phyloP scores from a whole-genome alignment of 306 rosid species.

The Vigna angularis region DNA sequence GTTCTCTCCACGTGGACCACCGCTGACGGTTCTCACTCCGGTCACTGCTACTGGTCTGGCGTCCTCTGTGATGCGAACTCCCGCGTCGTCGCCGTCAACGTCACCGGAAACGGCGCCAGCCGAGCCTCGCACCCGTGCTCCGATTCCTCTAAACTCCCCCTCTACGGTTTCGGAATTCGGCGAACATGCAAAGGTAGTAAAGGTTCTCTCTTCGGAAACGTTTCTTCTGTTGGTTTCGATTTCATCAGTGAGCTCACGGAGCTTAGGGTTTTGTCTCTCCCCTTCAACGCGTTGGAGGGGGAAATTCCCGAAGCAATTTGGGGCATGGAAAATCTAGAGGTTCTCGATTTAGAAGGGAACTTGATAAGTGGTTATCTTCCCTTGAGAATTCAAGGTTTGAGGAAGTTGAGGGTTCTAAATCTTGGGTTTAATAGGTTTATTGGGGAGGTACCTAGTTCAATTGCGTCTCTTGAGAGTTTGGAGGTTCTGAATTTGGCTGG shows the following conservation, averaged over 20 bases:
- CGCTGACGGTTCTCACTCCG: background rate
- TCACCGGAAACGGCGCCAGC: slow-evolving; percentile 72
- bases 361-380: slow-evolving; percentile 70
- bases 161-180: slow-evolving; percentile 75
- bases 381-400: slow-evolving; percentile 36
- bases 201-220: slow-evolving; percentile 67
- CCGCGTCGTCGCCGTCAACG: slow-evolving; percentile 74
- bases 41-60: slow-evolving; percentile 71
- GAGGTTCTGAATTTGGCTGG: slow-evolving; percentile 82
- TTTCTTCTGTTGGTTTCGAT: slow-evolving; percentile 38
- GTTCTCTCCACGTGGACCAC: slow-evolving; percentile 68
- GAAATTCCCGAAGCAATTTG: slow-evolving; percentile 67
- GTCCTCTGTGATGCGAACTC: slow-evolving; percentile 66
- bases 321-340: slow-evolving; percentile 75
- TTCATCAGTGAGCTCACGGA: slow-evolving; percentile 62
- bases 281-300: slow-evolving; percentile 76
- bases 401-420: slow-evolving; percentile 69
- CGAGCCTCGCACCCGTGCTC: slow-evolving; percentile 53
- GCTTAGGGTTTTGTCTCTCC: slow-evolving; percentile 76
- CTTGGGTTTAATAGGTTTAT: slow-evolving; percentile 74
- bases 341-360: slow-evolving; percentile 89
- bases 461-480: slow-evolving; percentile 41
- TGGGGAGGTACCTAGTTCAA: slow-evolving; percentile 70
- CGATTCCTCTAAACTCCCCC: slow-evolving; percentile 61
- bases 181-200: slow-evolving; percentile 50